phyloP scores from a whole-genome alignment of 306 rosid species.

The Hippophae gyantsensis region DNA sequence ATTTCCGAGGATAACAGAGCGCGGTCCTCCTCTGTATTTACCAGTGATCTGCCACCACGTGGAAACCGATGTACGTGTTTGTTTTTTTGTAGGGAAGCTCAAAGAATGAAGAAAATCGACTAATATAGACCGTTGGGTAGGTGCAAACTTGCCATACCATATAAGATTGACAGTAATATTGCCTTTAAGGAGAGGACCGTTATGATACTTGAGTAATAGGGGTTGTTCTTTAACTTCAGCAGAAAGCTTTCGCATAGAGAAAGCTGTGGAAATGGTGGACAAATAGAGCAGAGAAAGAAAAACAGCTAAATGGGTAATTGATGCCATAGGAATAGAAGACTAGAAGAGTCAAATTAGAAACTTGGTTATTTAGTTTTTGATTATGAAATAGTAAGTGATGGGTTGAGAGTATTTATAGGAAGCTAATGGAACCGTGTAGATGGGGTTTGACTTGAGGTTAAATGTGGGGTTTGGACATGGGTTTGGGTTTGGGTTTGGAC shows the following conservation, averaged over 20 bases:
- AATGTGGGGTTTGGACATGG: too few species aligned
- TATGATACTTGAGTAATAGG: constrained; percentile 61
- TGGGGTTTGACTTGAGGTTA: too few species aligned
- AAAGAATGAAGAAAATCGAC: constrained; percentile 69
- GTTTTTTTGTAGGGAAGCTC: neutral
- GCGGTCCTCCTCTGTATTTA: constrained; percentile 53
- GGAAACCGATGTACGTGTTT: constrained; percentile 41
- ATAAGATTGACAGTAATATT: constrained; percentile 62
- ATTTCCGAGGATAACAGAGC: constrained; percentile 50
- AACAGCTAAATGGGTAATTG: constrained; percentile 25
- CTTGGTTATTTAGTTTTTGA: too few species aligned
- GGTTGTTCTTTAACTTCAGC: constrained; percentile 64
- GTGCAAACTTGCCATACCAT: constrained; percentile 76
- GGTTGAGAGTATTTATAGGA: too few species aligned
- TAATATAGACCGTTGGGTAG: constrained; percentile 66
- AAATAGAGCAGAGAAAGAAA: constrained; percentile 12
- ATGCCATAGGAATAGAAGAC: constrained; percentile 13
- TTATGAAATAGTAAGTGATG: too few species aligned
- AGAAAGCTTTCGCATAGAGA: constrained; percentile 21
- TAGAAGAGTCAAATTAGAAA: too few species aligned
- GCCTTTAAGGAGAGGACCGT: constrained; percentile 78
- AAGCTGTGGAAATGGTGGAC: constrained; percentile 7
- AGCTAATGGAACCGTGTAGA: too few species aligned
- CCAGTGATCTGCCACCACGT: constrained; percentile 85
- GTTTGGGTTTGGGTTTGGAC: too few species aligned